Evolutionary conservation across 2,329 filamentous ascomycete species (phyloP).

Genomic region (Pleoardoris graminearum): DNA sequence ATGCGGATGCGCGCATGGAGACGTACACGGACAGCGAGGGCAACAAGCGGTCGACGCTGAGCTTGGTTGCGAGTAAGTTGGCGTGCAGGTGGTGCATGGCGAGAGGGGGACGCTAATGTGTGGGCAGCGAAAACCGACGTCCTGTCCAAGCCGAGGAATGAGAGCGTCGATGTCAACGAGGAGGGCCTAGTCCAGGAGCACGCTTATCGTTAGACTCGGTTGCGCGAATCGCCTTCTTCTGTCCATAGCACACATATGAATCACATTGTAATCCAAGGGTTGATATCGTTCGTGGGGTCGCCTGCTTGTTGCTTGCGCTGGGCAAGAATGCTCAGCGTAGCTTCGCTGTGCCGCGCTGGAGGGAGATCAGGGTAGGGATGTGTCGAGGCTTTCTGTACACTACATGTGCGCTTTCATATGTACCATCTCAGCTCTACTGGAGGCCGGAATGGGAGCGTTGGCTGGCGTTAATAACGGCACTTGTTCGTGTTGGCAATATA

Average conservation of each 20-base stretch:
- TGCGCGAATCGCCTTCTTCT: not conserved
- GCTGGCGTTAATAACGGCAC: conserved; percentile 16
- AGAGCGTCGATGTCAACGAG: conserved; percentile 28
- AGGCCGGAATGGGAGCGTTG: conserved; percentile 6
- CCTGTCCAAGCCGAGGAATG: conserved; percentile 30
- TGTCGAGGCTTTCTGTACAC: conserved; percentile 22
- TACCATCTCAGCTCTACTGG: conserved; percentile 37
- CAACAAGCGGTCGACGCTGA: conserved; percentile 66
- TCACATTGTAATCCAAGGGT: conserved; percentile 6
- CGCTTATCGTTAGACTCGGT: conserved; percentile 20
- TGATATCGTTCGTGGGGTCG: not conserved
- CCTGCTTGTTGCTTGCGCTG: not conserved
- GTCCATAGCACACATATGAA: not conserved
- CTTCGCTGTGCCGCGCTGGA: conserved; percentile 14
- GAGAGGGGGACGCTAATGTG: conserved; percentile 9
- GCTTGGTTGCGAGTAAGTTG: conserved; percentile 76
- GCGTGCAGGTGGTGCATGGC: conserved; percentile 3
- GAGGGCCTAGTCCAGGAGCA: conserved; percentile 42
- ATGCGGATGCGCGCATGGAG: conserved; percentile 74
- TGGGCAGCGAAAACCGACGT: conserved; percentile 41
- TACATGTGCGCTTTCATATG: conserved; percentile 25
- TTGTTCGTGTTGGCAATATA: not conserved
- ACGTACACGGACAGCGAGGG: conserved; percentile 68
- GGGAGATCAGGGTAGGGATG: not conserved
- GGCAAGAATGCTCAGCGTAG: not conserved